Evolutionary conservation across 2,329 filamentous ascomycete genomes (phyloP).

Genomic region (Fusarium sp.): DNA sequence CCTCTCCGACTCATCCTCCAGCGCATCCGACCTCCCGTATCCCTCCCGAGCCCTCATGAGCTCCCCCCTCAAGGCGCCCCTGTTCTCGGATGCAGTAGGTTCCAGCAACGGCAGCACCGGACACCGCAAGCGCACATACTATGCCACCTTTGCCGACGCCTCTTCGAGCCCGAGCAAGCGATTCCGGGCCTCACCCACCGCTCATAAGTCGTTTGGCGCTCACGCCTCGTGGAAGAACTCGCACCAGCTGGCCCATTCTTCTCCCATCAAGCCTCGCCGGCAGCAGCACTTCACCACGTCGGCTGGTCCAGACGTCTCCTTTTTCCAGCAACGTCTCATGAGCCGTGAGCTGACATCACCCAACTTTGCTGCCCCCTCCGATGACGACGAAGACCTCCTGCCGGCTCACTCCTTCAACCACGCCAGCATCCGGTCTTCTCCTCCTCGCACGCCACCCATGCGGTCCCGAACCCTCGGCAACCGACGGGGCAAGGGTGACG

Average conservation of each 20-base stretch:
- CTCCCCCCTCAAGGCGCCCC: conserved; percentile 83
- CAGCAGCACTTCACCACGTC: conserved; percentile 80
- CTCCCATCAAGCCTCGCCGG: conserved; percentile 82
- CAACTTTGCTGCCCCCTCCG: conserved; percentile 73
- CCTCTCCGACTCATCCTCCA: conserved; percentile 88
- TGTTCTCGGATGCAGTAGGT: conserved; percentile 86
- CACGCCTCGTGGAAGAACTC: conserved; percentile 80
- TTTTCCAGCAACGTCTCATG: conserved; percentile 79
- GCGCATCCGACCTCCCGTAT: conserved; percentile 81
- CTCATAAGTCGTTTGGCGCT: conserved; percentile 67
- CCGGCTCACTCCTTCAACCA: conserved; percentile 79
- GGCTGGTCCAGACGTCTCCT: conserved; percentile 79
- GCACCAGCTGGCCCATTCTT: conserved; percentile 85
- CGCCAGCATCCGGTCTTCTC: conserved; percentile 78
- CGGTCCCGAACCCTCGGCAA: conserved; percentile 62
- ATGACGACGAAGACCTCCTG: conserved; percentile 87
- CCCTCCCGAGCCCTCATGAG: conserved; percentile 79
- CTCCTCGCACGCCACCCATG: conserved; percentile 84
- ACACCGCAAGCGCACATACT: conserved; percentile 73
- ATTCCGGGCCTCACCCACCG: conserved; percentile 71
- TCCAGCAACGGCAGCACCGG: conserved; percentile 76
- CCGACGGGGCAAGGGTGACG: conserved; percentile 62
- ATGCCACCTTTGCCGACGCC: conserved; percentile 67
- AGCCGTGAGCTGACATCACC: conserved; percentile 71
- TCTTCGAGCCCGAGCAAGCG: conserved; percentile 75